Base-by-base conservation (phyloP, 2,329 filamentous ascomycete species). In the Ophiocordyceps sinensis region DNA sequence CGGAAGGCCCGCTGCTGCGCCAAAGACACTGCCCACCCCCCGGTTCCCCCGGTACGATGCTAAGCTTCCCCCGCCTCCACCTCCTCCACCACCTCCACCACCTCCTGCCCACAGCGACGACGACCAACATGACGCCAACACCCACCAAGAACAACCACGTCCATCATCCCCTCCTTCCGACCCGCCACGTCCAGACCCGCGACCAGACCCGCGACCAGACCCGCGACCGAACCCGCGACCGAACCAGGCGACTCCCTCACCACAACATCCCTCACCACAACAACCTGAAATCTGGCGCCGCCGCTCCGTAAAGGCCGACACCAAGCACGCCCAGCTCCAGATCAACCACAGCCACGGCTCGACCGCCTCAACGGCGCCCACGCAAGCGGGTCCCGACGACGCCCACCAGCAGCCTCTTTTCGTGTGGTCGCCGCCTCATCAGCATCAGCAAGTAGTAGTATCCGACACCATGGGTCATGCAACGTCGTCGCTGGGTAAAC, bases 331-430 rank as follows among this genome's bases (percentile, higher is more conserved):
- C 37, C 17, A 10, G 32, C 60, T 75, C 39, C 68, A 68, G 44
- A 57, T 75, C 41, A 52, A 64, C 38, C 51, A 57, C 34, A 73
- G 67, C 42, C 63, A 72, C 55, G 69, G 70, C 31, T 73, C 70
- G 17, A 73, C 70, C 5, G 64, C 63, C 15, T 58, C 60, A 31
- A 50, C 51, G 19, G 28, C 42, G n/a, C 17, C 32, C 9, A 6
- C n/a, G 5, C 32, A 17, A 12, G 32, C 32, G 5, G 32, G 14
- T 14, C 32, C 14, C 21, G 28, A 26, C 19, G 19, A 19, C 19
- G 19, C 19, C 19, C 19, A 19, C 19, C 19, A 19, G 19, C 19
- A 19, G 19, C 19, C 19, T 19, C 19, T 3, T 19, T 4, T 19
- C 19, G 19, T 4, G 19, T 19, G 47, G 23, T 45, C 47, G 39